These are phyloP conservation scores for Verticillium nonalfalfae DNA, from an alignment of 2,329 filamentous ascomycete genomes.

Conservation along the genomic window DNA sequence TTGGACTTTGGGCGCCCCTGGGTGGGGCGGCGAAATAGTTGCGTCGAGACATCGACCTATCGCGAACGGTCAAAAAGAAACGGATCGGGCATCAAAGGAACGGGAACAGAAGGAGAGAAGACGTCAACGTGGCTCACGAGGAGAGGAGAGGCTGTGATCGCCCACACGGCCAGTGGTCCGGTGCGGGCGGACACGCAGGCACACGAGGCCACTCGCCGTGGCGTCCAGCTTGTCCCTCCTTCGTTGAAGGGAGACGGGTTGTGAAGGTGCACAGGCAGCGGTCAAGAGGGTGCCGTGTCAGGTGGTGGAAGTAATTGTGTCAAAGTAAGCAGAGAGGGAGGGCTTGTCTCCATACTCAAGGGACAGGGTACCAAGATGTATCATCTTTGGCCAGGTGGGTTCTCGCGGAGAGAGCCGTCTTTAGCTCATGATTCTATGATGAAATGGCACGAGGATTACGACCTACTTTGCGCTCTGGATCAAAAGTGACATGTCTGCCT, in stretches of 20 bases:
- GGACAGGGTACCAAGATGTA: constrained; percentile 1
- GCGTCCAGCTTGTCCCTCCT: not conserved
- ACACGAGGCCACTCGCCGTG: not conserved
- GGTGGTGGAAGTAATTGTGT: not conserved
- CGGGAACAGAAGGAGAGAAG: not conserved
- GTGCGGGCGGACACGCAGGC: too few relatives aligned
- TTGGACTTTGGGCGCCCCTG: not conserved
- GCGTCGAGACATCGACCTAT: not conserved
- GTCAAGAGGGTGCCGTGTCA: not conserved
- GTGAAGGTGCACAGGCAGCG: not conserved
- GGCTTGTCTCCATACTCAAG: not conserved
- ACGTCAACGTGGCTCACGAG: not conserved
- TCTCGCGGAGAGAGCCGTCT: constrained; percentile 6
- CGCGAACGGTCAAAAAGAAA: not conserved
- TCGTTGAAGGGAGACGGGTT: not conserved
- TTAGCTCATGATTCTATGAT: constrained; percentile 14
- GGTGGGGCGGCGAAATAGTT: not conserved
- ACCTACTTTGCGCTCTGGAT: constrained; percentile 2
- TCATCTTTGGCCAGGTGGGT: constrained; percentile 13
- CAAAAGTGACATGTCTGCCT: not conserved
- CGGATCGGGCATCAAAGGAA: not conserved
- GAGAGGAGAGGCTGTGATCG: not conserved
- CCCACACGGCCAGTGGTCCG: too few relatives aligned
- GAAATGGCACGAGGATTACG: constrained; percentile 16
- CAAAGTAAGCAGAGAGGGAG: not conserved